A percentile compares a stretch with the other conserved stretches of the same genome.
These are phyloP conservation scores for Candida peoriensis DNA, from an alignment of 805 yeast genomes.

Conservation along the genomic window DNA sequence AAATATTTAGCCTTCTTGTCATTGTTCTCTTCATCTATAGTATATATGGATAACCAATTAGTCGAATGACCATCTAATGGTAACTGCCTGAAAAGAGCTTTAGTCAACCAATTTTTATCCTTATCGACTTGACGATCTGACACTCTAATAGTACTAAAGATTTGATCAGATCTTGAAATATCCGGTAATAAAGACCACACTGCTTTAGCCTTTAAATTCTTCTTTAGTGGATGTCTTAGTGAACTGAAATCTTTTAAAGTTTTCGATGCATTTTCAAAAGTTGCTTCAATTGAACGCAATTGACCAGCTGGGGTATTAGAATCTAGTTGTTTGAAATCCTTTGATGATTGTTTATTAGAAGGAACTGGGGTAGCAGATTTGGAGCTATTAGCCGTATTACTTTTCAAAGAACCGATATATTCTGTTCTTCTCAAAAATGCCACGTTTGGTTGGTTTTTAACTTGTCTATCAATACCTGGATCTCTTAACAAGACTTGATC, in stretches of 20 bases:
- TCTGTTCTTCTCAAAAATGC: constrained; percentile 94
- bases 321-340: constrained; percentile 4
- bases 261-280: constrained; percentile 60
- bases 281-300: constrained; percentile 65
- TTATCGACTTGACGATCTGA: constrained; percentile 33
- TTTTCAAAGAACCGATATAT: constrained; percentile 43
- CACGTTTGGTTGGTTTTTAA: constrained; percentile 39
- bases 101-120: constrained; percentile 27
- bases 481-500: constrained; percentile 77
- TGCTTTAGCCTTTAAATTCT: constrained; percentile 63
- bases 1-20: constrained; percentile 28
- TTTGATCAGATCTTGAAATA: constrained; percentile 82
- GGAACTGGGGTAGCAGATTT: constrained; percentile 13
- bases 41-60: constrained; percentile 73
- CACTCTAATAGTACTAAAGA: constrained; percentile 59
- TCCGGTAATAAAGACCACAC: constrained; percentile 87
- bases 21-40: constrained; percentile 39
- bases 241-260: constrained; percentile 36
- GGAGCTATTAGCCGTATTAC: constrained; percentile 11
- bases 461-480: constrained; percentile 46
- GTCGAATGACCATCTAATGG: constrained; percentile 43
- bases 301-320: constrained; percentile 56
- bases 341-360: constrained; percentile 19
- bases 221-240: constrained; percentile 76
- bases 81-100: constrained; percentile 70